Base-by-base conservation (phyloP, 345 rosid genomes). In the Luvunga scandens region DNA sequence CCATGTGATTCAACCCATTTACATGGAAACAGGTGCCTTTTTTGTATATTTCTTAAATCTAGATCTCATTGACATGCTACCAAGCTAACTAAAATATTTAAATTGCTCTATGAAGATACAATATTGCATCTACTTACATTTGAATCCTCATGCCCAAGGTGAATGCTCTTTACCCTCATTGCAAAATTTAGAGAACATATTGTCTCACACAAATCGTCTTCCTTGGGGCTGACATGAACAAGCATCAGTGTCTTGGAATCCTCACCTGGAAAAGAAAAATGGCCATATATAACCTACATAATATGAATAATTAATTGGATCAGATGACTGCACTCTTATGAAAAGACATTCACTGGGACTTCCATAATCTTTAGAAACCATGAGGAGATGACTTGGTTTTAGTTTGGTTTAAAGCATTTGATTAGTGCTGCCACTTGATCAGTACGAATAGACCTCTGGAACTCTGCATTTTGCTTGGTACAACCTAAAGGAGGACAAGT, bases 191-290 rank as follows among this genome's bases (percentile, higher is more conserved):
- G 80, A 76, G 98, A 87, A 34, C 96, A 90, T 81, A 91, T 86
- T 42, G 96, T 91, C 82, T 93, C 96, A 75, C 96, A 91, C 36
- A 89, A 79, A 83, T 93, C 98, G 57, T 88, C 98, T 89, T 93
- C 94, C 83, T 81, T 91, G 30, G 92, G 92, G 72, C 96, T 93
- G 59, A 93, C 82, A 81, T 93, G 98, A 69, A 91, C 94, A 69
- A 93, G 89, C 98, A 93, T 91, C 82, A 93, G 79, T 59, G 94
- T 89, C 82, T 88, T 93, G 18, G 98, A 93, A 80, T 91, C 98
- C 73, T 86, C 87, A 78, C 98, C 98, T 93, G 71, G 63, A 80
- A 18, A 7, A 16, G 2, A 63, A 18, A 65, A n/a, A 34, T 60
- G 19, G 64, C 39, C 34, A 36, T 16, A 36, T 34, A 9, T 56